These are phyloP conservation scores for Gleditsia sinensis DNA, from an alignment of 306 rosid genomes.

Conservation along the genomic window DNA sequence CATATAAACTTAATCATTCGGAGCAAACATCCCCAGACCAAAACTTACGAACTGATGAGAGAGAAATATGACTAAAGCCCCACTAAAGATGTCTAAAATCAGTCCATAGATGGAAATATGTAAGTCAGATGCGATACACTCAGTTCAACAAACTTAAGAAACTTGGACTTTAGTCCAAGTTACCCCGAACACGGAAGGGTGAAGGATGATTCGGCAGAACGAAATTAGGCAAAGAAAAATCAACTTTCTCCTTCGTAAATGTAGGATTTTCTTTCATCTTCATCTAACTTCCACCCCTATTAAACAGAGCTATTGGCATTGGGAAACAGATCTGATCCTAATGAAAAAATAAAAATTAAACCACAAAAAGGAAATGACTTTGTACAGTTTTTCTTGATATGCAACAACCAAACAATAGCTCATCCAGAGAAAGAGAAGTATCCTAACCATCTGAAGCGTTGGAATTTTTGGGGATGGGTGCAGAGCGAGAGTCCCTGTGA, in stretches of 20 bases:
- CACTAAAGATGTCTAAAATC: neutral
- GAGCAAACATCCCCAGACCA: neutral
- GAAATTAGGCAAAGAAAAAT: neutral
- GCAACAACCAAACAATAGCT: neutral
- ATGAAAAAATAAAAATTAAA: neutral
- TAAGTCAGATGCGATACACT: neutral
- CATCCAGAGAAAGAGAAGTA: neutral
- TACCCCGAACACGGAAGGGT: neutral
- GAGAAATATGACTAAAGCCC: neutral
- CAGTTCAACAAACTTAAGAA: neutral
- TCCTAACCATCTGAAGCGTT: conserved; percentile 67
- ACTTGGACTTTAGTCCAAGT: neutral
- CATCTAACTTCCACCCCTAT: neutral
- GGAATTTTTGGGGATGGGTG: conserved; percentile 47
- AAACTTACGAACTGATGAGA: neutral
- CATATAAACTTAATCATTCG: neutral
- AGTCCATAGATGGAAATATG: neutral
- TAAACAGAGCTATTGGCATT: neutral
- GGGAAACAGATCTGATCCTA: neutral
- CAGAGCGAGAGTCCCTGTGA: conserved; percentile 66
- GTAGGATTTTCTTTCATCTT: neutral
- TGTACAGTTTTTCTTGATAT: neutral
- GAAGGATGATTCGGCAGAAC: neutral
- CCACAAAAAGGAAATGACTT: neutral
- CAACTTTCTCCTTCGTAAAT: neutral